These are phyloP conservation scores for Podospora pseudopauciseta DNA, from an alignment of 495 filamentous ascomycete genomes.

Conservation along the genomic window DNA sequence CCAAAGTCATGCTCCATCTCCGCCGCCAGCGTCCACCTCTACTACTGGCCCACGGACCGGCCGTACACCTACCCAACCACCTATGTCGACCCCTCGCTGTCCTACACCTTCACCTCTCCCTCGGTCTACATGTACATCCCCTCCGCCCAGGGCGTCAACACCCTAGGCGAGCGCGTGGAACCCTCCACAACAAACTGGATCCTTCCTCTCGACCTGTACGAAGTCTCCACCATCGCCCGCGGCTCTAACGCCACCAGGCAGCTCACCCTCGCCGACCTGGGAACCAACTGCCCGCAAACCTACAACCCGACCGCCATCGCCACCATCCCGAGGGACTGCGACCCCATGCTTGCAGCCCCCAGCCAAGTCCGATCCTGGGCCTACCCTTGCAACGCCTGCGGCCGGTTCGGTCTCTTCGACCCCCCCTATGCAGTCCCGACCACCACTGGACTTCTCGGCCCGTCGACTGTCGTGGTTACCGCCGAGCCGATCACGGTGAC, in stretches of 20 bases:
- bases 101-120: conserved; percentile 40
- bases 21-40: conserved; percentile 34
- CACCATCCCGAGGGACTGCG: conserved; percentile 26
- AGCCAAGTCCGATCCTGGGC: conserved; percentile 27
- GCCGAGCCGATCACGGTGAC: not conserved
- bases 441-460: conserved; percentile 20
- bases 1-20: conserved; percentile 34
- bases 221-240: conserved; percentile 30
- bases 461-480: not conserved
- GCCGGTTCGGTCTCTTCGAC: conserved; percentile 32
- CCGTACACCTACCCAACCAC: conserved; percentile 36
- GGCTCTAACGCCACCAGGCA: conserved; percentile 22
- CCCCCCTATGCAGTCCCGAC: conserved; percentile 34
- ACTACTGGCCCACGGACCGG: conserved; percentile 36
- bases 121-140: conserved; percentile 39
- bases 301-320: conserved; percentile 25
- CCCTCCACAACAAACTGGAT: conserved; percentile 27
- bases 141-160: conserved; percentile 30
- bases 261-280: conserved; percentile 30
- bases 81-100: conserved; percentile 27
- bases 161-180: conserved; percentile 17
- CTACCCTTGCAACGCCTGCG: conserved; percentile 33
- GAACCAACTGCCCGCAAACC: conserved; percentile 32
- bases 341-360: conserved; percentile 32
- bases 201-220: conserved; percentile 25